phyloP scores from a whole-genome alignment of 108 stramenopile genomes.

The Licmophora abbreviata region DNA sequence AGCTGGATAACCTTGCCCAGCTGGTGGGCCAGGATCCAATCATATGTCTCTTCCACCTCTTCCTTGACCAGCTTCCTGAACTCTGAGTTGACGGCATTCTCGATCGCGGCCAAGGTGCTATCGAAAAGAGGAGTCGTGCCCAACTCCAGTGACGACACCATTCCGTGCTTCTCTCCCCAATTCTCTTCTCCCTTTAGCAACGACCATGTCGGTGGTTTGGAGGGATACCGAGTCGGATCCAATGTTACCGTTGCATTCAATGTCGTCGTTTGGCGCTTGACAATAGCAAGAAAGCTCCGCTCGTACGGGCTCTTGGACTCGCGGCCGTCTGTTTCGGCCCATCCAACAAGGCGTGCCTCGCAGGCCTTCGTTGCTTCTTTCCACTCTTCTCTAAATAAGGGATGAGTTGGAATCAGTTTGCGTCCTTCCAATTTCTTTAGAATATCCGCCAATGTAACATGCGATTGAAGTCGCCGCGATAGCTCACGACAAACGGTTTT shows the following conservation, averaged over 20 bases:
- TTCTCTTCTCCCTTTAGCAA: conserved; percentile 25
- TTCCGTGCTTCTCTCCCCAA: conserved; percentile 18
- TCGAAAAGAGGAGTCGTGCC: conserved; percentile 29
- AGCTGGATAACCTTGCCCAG: conserved; percentile 31
- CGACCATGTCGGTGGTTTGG: conserved; percentile 44
- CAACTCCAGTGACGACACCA: conserved; percentile 11
- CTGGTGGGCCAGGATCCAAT: conserved; percentile 70
- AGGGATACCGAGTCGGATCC: conserved; percentile 41
- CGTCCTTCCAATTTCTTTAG: conserved; percentile 25
- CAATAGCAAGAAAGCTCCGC: conserved; percentile 25
- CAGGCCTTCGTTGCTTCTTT: conserved; percentile 5
- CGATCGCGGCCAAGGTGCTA: conserved; percentile 30
- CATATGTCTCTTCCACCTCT: conserved; percentile 46
- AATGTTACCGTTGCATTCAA: conserved; percentile 39
- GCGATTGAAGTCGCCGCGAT: conserved; percentile 46
- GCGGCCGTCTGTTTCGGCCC: conserved; percentile 14
- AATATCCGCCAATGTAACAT: conserved; percentile 32
- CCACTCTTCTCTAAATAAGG: conserved; percentile 18
- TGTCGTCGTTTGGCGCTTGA: conserved; percentile 29
- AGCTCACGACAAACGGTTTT: conserved; percentile 46
- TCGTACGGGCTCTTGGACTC: background rate
- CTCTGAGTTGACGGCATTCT: conserved; percentile 41
- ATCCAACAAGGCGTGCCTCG: conserved; percentile 24
- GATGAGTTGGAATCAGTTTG: conserved; percentile 25
- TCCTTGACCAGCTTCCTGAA: conserved; percentile 31